Evolutionary conservation across 441 rosid genomes (phyloP), one percentile per base, ranked within the genome.

Genomic region (Euphorbia schlechtendalii): DNA sequence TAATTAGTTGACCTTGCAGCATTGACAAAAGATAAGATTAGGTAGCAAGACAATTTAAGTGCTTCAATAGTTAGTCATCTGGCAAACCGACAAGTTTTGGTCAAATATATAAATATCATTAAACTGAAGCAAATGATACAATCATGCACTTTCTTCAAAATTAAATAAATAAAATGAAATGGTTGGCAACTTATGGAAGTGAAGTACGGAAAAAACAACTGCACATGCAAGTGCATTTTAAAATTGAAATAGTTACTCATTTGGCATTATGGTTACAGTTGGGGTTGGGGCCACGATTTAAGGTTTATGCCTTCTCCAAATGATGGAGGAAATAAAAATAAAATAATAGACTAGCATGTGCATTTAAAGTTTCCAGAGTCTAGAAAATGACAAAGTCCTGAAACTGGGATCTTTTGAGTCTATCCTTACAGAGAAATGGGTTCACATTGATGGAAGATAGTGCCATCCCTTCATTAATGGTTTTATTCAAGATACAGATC

Each of bases 391-490:
- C 27, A 68, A 48, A 55, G 3, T 17, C 59, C 24, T 28, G 40
- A 22, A 49, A 56, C 46, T 14, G 40, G 59, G 15, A 17, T n/a
- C 21, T 52, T 21, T 3, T 57, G 18, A 34, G 25, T 10, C 10
- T 52, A 46, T 45, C 46, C 54, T 56, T 63, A n/a, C 38, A 66
- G 36, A 55, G 30, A 40, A 56, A 55, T 69, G 73, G 64, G 58
- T 56, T 64, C 63, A 45, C 59, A 61, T 34, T 59, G 52, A 40
- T 63, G 59, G 51, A 8, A 49, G 14, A 15, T 49, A 61, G 25
- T 49, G 48, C 51, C 48, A 59, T 11, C 14, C 56, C 36, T 46
- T 66, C 15, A 62, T 30, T 64, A 59, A 5, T 41, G 57, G 40
- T 56, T 65, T 17, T 54, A 52, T 40, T 12, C 13, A 53, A 68